Base-by-base conservation (phyloP, 345 rosid species). In the Populus tremula region DNA sequence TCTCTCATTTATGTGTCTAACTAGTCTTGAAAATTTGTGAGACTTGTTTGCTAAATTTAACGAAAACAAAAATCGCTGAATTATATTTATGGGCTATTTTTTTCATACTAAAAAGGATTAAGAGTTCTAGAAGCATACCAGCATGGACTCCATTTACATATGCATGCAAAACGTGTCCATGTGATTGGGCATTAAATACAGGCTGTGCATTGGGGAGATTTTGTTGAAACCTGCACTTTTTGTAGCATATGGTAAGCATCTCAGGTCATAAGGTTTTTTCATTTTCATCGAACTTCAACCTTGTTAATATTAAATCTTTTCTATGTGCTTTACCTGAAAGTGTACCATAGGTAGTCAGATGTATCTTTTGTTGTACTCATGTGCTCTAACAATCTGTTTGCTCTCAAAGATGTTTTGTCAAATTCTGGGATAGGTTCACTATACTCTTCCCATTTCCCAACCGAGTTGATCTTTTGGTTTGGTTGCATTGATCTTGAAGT, bases 331-430 rank as follows among this genome's bases (percentile, higher is more conserved):
- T 85, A 91, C 94, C 91, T 84, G 80, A 80, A 84, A 79, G 79
- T 86, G 79, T 91, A 90, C 98, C 98, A 93, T 66, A 93, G 91
- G 68, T 93, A 93, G 80, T 93, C 96, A 49, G 96, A 89, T 68
- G 80, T 63, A 80, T 90, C 96, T 73, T 91, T 90, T 67, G 93
- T 93, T 31, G 85, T 84, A 29, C 81, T 86, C 89, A 86, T 85
- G 69, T 93, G 94, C 71, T 93, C 98, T 74, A 93, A 84, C 39
- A 93, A 78, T 21, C 54, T 78, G 50, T 83, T 87, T 80, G 90
- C 87, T 84, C 85, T 85, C 67, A 87, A 47, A 27, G 86, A 70
- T 39, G 89, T 88, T 27, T 81, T 75, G 59, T 79, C 86, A 81
- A 84, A 90, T 66, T 77, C 81, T 36, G 88, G 85, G 78, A 89